These are phyloP conservation scores for Suhomyces yuchorum DNA, from an alignment of 1,139 yeast species.

Conservation along the genomic window DNA sequence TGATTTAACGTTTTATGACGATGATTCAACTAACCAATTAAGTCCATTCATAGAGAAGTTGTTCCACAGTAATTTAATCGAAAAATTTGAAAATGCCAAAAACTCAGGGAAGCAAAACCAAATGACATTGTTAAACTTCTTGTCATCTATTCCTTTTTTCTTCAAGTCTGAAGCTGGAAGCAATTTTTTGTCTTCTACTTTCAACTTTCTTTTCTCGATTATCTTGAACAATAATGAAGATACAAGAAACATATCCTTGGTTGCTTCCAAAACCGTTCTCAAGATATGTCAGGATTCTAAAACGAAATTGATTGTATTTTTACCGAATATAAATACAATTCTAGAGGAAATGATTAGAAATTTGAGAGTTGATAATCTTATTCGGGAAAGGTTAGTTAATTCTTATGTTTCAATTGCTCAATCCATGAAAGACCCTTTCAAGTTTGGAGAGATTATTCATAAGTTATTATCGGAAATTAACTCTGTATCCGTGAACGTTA, in stretches of 20 bases:
- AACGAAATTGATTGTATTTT: conserved; percentile 42
- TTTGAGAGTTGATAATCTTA: conserved; percentile 46
- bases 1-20: conserved; percentile 50
- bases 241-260: conserved; percentile 32
- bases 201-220: conserved; percentile 47
- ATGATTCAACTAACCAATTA: conserved; percentile 28
- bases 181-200: conserved; percentile 46
- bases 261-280: conserved; percentile 60
- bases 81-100: conserved; percentile 19
- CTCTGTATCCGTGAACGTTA: conserved; percentile 18
- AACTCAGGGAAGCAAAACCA: conserved; percentile 13
- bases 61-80: conserved; percentile 30
- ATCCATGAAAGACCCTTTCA: conserved; percentile 46
- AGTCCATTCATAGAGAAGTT: conserved; percentile 30
- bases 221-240: conserved; percentile 25
- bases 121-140: conserved; percentile 49
- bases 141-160: conserved; percentile 59
- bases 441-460: conserved; percentile 26
- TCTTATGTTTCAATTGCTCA: conserved; percentile 65
- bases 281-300: conserved; percentile 65
- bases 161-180: conserved; percentile 43
- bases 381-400: conserved; percentile 61
- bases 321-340: conserved; percentile 55
- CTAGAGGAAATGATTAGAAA: conserved; percentile 56
- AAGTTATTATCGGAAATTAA: conserved; percentile 27